Evolutionary conservation across 148 eudicot genomes (phyloP), one percentile per base, ranked within the genome.

Genomic region (Agrostemma githago): DNA sequence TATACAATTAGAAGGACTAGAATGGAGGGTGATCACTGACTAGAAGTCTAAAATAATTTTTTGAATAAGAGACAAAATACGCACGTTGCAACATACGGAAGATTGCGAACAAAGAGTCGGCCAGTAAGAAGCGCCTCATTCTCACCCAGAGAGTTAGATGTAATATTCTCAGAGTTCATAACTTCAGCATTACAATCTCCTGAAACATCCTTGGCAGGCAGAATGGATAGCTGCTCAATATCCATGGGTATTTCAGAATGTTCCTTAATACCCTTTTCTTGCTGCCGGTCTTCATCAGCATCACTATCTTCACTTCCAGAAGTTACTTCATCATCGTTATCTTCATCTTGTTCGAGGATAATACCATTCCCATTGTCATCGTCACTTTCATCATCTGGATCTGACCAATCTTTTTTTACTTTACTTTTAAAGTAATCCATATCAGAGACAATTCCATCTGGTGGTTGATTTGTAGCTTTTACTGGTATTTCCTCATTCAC

Each of bases 31-130:
- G 34, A 41, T 56, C 8, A 56, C 26, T n/a, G 65, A 48, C 71
- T 34, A 12, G 59, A 5, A 17, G 51, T 34, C 63, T 17, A 44
- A 4, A 57, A 59, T 10, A 16, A 34, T 61, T n/a, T 72, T 19
- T 56, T 8, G 41, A 21, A 19, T 10, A 66, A 62, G 5, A 46
- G 6, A 42, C 34, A 53, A 58, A 70, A 73, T 38, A 15, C 82
- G 42, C 83, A 95, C 99, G 90, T 92, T 72, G 97, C 84, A 74
- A 89, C 82, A 80, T 88, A 95, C 44, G 96, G 96, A 54, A 92
- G 90, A 82, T 95, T 92, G 56, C 96, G 91, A 34, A 95, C 89
- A 85, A 88, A 92, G 74, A 95, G 96, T 51, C 99, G 91, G 66
- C 90, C 85, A 69, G 84, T 79, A 68, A 83, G 87, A 63, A 82